Evolutionary conservation across 2,329 filamentous ascomycete species (phyloP), one percentile per base, ranked within the genome.

Genomic region (Aspergillus ochraceus): DNA sequence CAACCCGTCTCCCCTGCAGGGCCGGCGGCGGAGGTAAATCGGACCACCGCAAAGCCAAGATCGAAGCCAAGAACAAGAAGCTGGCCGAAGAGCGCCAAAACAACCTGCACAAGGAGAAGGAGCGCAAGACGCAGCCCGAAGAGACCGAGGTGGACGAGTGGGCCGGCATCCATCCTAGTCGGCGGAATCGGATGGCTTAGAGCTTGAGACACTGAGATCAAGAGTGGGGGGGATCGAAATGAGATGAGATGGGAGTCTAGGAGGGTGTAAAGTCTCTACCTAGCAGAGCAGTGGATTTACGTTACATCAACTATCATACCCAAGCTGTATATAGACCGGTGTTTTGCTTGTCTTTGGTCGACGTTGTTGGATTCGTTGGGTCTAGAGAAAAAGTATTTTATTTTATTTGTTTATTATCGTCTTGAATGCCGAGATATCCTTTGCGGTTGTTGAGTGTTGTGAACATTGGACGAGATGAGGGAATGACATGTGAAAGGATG

Each of bases 11-110:
- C 46, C 29, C 11, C 14, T 22, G 14, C 64, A 91, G 89, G 66
- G 93, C 90, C 60, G 93, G 93, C 42, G 84, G 84, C 54, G 93
- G 93, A 46, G 94, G 94, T 62, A 96, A 92, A 75, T 91, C 86
- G 50, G 83, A 87, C 64, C 79, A 83, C 58, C 84, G 94, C 64
- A 86, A 85, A 71, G 84, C 88, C 59, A 95, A 93, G 80, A 91
- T 98, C 75, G 83, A 86, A 70, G 84, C 84, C 59, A 97, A 97
- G 85, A 97, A 98, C 79, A 81, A 85, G 70, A 94, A 93, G 79
- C 83, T 97, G 53, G 86, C 91, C 66, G 91, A 88, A 64, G 82
- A 90, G 77, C 81, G 87, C 58, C 80, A 83, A 59, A 79, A 84
- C 49, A 76, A 80, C 57, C 77, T 78, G 64, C 72, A 75, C 60